Conservation (phyloP, 73 alveolate species). For the Durusdinium trenchii region DNA sequence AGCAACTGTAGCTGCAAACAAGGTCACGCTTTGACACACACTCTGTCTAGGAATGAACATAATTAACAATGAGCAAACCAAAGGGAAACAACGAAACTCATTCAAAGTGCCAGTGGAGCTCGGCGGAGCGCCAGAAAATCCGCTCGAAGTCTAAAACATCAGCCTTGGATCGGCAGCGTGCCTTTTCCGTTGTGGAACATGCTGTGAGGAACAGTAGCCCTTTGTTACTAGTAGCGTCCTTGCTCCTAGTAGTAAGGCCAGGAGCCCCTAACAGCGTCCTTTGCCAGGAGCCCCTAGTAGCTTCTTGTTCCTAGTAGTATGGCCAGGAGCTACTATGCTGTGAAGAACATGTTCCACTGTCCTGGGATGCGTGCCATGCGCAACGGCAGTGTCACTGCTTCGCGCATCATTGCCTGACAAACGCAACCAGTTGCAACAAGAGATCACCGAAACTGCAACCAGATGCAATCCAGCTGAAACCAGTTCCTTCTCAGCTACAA, state of each 20-base stretch:
- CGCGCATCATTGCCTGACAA: conserved; percentile 59
- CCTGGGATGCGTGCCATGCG: neutral
- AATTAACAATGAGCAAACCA: too few species aligned
- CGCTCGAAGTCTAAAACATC: neutral
- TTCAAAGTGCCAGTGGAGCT: conserved; percentile 7
- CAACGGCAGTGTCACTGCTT: conserved; percentile 73
- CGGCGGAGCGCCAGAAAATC: conserved; percentile 91
- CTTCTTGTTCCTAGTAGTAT: too few species aligned
- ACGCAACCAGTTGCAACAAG: neutral
- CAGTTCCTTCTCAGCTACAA: neutral
- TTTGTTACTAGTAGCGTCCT: too few species aligned
- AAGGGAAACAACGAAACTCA: too few species aligned
- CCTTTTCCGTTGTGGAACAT: neutral
- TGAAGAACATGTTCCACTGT: neutral
- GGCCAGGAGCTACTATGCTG: too few species aligned
- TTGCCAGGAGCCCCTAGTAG: too few species aligned
- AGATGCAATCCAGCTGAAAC: neutral
- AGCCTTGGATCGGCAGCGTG: neutral
- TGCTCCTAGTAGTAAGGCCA: too few species aligned
- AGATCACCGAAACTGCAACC: neutral
- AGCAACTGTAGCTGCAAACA: too few species aligned
- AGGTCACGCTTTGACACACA: too few species aligned
- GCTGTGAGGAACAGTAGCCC: neutral
- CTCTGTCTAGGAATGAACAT: too few species aligned
- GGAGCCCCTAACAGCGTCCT: too few species aligned